Conservation (phyloP, 2,329 filamentous ascomycete species). For the Lecanosticta acicola region DNA sequence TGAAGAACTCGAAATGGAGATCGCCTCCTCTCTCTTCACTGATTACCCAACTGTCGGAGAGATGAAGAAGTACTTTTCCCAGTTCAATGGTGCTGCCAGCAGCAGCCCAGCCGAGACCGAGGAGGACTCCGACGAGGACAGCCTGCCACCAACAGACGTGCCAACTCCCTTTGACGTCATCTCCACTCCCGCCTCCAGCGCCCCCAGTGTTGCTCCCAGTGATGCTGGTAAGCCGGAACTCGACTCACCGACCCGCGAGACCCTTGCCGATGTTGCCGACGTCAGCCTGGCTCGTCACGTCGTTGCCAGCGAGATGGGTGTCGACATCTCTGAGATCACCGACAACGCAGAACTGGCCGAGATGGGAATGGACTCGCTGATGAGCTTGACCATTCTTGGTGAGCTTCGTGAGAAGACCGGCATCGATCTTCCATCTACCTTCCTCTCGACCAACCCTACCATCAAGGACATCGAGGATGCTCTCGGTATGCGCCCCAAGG, state of each 20-base stretch:
- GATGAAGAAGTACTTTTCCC: constrained; percentile 53
- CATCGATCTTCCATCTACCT: constrained; percentile 46
- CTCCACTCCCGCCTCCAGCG: constrained; percentile 47
- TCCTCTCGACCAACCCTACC: constrained; percentile 56
- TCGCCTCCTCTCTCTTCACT: constrained; percentile 55
- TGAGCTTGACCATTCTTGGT: constrained; percentile 49
- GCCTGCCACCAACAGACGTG: constrained; percentile 36
- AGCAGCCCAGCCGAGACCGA: constrained; percentile 30
- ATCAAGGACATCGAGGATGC: constrained; percentile 61
- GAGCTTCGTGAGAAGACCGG: constrained; percentile 48
- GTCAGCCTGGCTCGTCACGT: constrained; percentile 45
- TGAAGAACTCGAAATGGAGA: constrained; percentile 55
- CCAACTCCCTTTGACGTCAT: constrained; percentile 41
- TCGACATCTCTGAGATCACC: constrained; percentile 53
- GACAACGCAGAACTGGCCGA: constrained; percentile 57
- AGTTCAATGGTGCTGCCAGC: constrained; percentile 39
- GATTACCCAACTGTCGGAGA: constrained; percentile 56
- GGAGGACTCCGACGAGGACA: constrained; percentile 39
- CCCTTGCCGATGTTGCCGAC: constrained; percentile 34
- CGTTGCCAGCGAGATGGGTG: constrained; percentile 56
- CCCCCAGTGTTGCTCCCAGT: constrained; percentile 38
- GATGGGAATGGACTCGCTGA: constrained; percentile 51
- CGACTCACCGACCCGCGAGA: constrained; percentile 32
- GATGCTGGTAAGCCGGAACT: constrained; percentile 38
- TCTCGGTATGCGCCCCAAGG: constrained; percentile 51